Evolutionary conservation across 345 rosid genomes (phyloP).

Genomic region (Populus davidiana): DNA sequence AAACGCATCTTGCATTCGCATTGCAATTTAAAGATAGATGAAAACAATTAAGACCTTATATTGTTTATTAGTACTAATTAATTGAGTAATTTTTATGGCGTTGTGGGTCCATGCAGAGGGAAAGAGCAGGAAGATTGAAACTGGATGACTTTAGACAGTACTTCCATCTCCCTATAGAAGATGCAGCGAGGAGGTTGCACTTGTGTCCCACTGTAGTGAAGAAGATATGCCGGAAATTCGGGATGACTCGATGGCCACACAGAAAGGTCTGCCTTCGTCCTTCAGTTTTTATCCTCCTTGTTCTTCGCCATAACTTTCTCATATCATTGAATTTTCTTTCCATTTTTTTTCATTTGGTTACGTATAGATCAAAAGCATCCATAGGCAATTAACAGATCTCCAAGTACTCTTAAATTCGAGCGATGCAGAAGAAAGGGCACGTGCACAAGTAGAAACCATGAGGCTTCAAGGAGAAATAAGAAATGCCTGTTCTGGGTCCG

Average conservation of each 20-base stretch:
- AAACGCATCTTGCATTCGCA: neutral
- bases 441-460: slow-evolving; percentile 26
- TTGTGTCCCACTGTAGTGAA: slow-evolving; percentile 61
- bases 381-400: slow-evolving; percentile 26
- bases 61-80: neutral
- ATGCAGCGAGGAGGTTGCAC: slow-evolving; percentile 43
- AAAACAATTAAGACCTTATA: neutral
- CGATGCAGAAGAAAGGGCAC: slow-evolving; percentile 24
- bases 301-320: neutral
- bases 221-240: slow-evolving; percentile 43
- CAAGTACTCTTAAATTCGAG: neutral
- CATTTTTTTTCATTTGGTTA: neutral
- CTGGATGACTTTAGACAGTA: slow-evolving; percentile 32
- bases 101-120: slow-evolving; percentile 47
- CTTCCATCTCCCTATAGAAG: slow-evolving; percentile 52
- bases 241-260: slow-evolving; percentile 52
- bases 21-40: too few relatives aligned
- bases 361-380: slow-evolving; percentile 39
- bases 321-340: too few relatives aligned
- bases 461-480: slow-evolving; percentile 26
- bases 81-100: neutral
- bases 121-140: slow-evolving; percentile 42
- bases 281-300: neutral
- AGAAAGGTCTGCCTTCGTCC: slow-evolving; percentile 41
- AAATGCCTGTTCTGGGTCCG: slow-evolving; percentile 17